Percentiles rank a stretch among this genome's conserved stretches.
Conservation (phyloP, 805 yeast genomes). For the Kodamaea fukazawae region DNA sequence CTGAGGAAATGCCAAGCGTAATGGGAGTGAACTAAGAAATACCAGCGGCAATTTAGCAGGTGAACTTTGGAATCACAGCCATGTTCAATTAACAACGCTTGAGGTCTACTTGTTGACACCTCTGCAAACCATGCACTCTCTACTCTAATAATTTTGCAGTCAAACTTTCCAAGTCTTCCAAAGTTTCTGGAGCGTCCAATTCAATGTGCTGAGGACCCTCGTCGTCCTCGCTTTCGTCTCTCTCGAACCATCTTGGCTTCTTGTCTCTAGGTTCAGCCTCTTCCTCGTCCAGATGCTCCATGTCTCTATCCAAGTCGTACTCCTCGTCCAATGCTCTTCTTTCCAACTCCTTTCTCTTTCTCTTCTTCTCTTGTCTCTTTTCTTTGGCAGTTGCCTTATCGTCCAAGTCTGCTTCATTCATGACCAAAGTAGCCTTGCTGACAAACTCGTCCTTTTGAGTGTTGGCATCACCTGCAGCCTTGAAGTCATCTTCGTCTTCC, state of each 20-base stretch:
- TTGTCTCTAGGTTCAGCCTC: constrained; percentile 29
- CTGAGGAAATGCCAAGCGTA: too few species aligned
- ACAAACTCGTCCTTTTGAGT: constrained; percentile 68
- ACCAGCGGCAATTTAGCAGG: too few species aligned
- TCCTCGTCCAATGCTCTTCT: constrained; percentile 42
- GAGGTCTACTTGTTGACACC: too few species aligned
- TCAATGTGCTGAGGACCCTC: constrained; percentile 52
- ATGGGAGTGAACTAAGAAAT: too few species aligned
- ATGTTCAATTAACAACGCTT: too few species aligned
- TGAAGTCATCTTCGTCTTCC: constrained; percentile 86
- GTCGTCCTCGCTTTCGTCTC: constrained; percentile 22
- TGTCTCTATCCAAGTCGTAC: constrained; percentile 46
- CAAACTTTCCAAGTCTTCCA: constrained; percentile 92
- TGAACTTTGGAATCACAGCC: too few species aligned
- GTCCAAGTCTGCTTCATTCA: constrained; percentile 68
- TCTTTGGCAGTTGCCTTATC: constrained; percentile 78
- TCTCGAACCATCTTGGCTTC: constrained; percentile 53
- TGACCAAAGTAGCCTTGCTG: constrained; percentile 58
- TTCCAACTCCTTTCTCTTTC: constrained; percentile 80
- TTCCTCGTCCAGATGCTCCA: constrained; percentile 35
- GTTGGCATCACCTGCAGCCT: constrained; percentile 65
- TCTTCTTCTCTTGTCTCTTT: constrained; percentile 83
- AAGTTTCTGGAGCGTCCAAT: constrained; percentile 81
- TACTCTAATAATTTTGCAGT: constrained; percentile 49
- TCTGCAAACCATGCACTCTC: too few species aligned